Base-by-base conservation (phyloP, 768 basidiomycete species). In the Pilatotrama ljubarskyi region DNA sequence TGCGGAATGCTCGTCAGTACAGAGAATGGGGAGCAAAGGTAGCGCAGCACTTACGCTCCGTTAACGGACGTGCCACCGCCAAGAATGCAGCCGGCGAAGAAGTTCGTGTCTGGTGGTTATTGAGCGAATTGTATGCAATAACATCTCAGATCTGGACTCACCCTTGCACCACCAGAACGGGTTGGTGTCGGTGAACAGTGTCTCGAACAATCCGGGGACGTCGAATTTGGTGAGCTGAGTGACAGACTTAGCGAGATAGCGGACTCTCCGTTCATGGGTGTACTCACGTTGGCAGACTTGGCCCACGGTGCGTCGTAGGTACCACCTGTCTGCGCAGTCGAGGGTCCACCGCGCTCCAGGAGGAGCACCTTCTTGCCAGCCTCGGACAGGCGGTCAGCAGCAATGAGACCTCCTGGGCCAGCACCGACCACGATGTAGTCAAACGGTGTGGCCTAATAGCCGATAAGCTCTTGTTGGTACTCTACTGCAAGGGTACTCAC, bases 161-260 rank as follows among this genome's bases (percentile, higher is more conserved):
- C 82, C 83, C 71, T 83, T 84, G 73, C 85, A 87, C 83, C 83
- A 87, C 80, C 81, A 87, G 72, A 77, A 86, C 1, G 77, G 74
- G 63, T 84, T 78, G 40, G 74, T 67, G 55, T 84, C 83, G 15
- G 78, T 76, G 73, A 87, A 87, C 82, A 86, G 82, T 41, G 82
- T 80, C 72, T 87, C 84, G 66, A 86, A 87, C 42, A 85, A 66
- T 64, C 86, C 85, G 20, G 85, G 85, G 55, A 85, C 74, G 63
- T 87, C 86, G 68, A 86, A 86, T 65, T 85, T 85, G 5, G 86
- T 87, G 54, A 84, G 70, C 84, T 86, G n/a, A 64, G 3, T n/a
- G 10, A 5, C 7, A 15, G 1, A 14, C 13, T 51, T 22, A 24
- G 14, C 17, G 11, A 18, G 29, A 20, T 29, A 1, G 15, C 32